These are phyloP conservation scores for Ascochyta clinopodiicola DNA, from an alignment of 2,329 filamentous ascomycete species.

Conservation along the genomic window DNA sequence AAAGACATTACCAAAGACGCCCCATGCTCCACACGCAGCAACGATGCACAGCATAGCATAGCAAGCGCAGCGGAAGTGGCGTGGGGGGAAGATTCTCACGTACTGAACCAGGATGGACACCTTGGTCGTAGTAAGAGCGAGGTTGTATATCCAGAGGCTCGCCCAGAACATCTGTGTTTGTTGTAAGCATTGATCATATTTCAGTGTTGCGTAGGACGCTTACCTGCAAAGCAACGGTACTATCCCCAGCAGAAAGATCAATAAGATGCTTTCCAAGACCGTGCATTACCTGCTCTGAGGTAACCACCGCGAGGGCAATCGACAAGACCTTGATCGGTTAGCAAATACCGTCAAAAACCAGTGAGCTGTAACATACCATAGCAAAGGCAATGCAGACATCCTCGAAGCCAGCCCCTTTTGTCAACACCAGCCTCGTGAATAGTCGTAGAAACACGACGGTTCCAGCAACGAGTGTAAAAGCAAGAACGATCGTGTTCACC, in stretches of 20 bases:
- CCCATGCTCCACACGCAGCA: conserved; percentile 35
- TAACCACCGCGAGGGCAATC: conserved; percentile 36
- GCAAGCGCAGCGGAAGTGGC: conserved; percentile 38
- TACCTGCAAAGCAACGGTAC: conserved; percentile 20
- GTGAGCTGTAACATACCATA: conserved; percentile 32
- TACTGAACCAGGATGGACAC: conserved; percentile 44
- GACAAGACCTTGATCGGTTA: conserved; percentile 31
- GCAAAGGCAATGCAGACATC: conserved; percentile 41
- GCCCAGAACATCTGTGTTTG: conserved; percentile 43
- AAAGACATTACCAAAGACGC: conserved; percentile 43
- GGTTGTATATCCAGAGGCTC: conserved; percentile 42
- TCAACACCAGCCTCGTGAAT: conserved; percentile 37
- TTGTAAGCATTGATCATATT: not conserved
- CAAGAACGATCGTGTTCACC: conserved; percentile 40
- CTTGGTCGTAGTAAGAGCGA: conserved; percentile 42
- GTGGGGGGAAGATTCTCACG: conserved; percentile 38
- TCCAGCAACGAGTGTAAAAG: conserved; percentile 42
- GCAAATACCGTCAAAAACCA: not conserved
- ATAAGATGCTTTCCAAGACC: conserved; percentile 35
- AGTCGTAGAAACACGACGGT: conserved; percentile 39
- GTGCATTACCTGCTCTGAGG: conserved; percentile 39
- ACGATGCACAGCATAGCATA: conserved; percentile 36
- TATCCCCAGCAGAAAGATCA: conserved; percentile 14
- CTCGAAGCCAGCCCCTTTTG: conserved; percentile 35
- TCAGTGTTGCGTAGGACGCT: not conserved